These are phyloP conservation scores for Xylariales sp. DNA, from an alignment of 2,329 filamentous ascomycete species.

Conservation along the genomic window DNA sequence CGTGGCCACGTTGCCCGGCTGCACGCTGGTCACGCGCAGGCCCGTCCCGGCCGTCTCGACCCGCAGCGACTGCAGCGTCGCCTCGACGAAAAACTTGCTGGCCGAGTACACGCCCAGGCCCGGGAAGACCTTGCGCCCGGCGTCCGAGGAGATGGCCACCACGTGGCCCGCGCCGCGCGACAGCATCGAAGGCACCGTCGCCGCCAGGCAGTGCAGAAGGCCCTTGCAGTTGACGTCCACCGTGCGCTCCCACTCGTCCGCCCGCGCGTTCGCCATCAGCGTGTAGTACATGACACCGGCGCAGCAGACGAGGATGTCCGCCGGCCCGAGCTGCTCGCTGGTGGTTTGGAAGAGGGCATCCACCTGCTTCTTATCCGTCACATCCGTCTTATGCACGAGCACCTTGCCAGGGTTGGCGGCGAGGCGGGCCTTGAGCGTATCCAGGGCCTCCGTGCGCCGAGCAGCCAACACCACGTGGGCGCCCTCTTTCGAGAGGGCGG, in stretches of 20 bases:
- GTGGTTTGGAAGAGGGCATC: slow-evolving; percentile 59
- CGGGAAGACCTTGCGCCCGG: slow-evolving; percentile 77
- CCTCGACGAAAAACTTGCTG: slow-evolving; percentile 82
- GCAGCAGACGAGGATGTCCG: slow-evolving; percentile 76
- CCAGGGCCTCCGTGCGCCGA: slow-evolving; percentile 64
- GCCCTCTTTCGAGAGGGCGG: slow-evolving; percentile 65
- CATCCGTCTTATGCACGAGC: slow-evolving; percentile 66
- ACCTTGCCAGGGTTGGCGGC: slow-evolving; percentile 56
- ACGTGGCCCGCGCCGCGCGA: slow-evolving; percentile 66
- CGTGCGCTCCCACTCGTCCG: slow-evolving; percentile 74
- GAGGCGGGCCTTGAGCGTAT: slow-evolving; percentile 60
- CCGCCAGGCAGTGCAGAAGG: slow-evolving; percentile 66
- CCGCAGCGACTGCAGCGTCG: slow-evolving; percentile 69
- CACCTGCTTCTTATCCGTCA: slow-evolving; percentile 63
- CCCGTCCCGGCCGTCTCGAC: slow-evolving; percentile 73
- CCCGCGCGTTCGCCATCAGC: slow-evolving; percentile 74
- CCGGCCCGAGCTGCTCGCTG: slow-evolving; percentile 58
- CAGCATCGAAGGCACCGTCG: slow-evolving; percentile 68
- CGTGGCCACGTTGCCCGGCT: slow-evolving; percentile 74
- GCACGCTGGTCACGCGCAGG: slow-evolving; percentile 67
- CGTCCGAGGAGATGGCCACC: slow-evolving; percentile 78
- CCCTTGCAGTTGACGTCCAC: slow-evolving; percentile 88
- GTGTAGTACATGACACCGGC: slow-evolving; percentile 88
- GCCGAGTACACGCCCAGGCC: slow-evolving; percentile 79
- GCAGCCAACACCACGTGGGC: slow-evolving; percentile 69